Percentiles rank a stretch among this genome's conserved stretches.
These are phyloP conservation scores for Thozetella sp. DNA, from an alignment of 495 filamentous ascomycete species.

Conservation along the genomic window DNA sequence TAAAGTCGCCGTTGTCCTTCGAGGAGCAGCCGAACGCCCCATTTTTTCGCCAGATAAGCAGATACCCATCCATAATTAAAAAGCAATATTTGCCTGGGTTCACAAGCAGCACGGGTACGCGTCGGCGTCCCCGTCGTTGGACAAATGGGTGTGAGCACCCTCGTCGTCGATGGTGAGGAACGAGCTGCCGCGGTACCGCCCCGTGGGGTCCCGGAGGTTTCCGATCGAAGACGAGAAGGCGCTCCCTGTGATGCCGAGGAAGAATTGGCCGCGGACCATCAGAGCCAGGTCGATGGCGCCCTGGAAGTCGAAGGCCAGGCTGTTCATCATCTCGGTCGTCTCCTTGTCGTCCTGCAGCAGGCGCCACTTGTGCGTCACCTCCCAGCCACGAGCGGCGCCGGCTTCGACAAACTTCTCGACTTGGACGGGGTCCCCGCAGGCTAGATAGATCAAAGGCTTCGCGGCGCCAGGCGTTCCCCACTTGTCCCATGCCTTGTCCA, in stretches of 20 bases:
- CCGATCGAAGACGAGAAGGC: constrained; percentile 18
- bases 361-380: constrained; percentile 23
- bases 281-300: constrained; percentile 22
- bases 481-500: constrained; percentile 18
- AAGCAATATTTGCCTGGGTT: no score
- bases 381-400: constrained; percentile 16
- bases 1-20: no score
- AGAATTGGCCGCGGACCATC: constrained; percentile 18
- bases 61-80: no score
- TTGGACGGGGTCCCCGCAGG: constrained; percentile 22
- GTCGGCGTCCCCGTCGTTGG: constrained; percentile 14
- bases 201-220: constrained; percentile 22
- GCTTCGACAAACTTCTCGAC: constrained; percentile 17
- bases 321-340: constrained; percentile 10
- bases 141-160: constrained; percentile 18
- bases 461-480: constrained; percentile 6
- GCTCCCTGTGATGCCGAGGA: constrained; percentile 23
- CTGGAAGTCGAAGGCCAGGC: constrained; percentile 22
- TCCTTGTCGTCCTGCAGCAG: constrained; percentile 6
- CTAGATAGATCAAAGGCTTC: constrained; percentile 22
- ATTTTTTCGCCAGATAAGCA: no score
- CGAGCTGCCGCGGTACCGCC: constrained; percentile 18
- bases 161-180: constrained; percentile 14
- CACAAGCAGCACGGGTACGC: constrained; percentile 22
- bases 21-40: no score